These are phyloP conservation scores for Sphaerostilbella broomeana DNA, from an alignment of 2,329 filamentous ascomycete species.

Conservation along the genomic window DNA sequence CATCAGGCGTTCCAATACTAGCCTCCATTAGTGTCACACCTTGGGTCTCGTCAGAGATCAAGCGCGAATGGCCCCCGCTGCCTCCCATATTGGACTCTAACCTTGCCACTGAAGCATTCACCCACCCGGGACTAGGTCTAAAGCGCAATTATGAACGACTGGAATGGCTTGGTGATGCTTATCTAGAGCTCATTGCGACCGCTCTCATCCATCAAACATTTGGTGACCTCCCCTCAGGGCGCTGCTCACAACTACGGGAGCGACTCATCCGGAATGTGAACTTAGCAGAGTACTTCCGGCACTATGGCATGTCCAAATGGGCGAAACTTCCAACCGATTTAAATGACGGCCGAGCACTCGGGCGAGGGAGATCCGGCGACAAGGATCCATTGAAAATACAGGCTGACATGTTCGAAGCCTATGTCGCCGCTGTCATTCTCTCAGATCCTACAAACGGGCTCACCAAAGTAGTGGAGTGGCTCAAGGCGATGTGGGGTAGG, in stretches of 20 bases:
- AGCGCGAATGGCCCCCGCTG: conserved; percentile 46
- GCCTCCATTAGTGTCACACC: conserved; percentile 29
- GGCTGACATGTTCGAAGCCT: conserved; percentile 87
- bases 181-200: conserved; percentile 70
- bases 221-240: conserved; percentile 56
- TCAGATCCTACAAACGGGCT: conserved; percentile 60
- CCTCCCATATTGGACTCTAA: conserved; percentile 53
- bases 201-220: conserved; percentile 71
- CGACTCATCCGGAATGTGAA: conserved; percentile 74
- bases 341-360: conserved; percentile 20
- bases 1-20: conserved; percentile 4
- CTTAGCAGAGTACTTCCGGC: conserved; percentile 59
- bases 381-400: conserved; percentile 64
- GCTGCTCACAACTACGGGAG: conserved; percentile 71
- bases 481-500: conserved; percentile 67
- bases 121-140: conserved; percentile 47
- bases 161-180: conserved; percentile 85
- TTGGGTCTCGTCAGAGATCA: conserved; percentile 47
- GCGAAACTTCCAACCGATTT: conserved; percentile 50
- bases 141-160: conserved; percentile 64
- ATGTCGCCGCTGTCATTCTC: conserved; percentile 71
- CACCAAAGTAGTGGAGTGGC: conserved; percentile 57
- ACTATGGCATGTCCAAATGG: conserved; percentile 64
- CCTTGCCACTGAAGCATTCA: conserved; percentile 60
- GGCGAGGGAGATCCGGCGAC: conserved; percentile 28